A percentile compares a stretch with the other conserved stretches of the same genome.
Conservation (phyloP, 2,329 filamentous ascomycete species). For the Aspergillus udagawae region DNA sequence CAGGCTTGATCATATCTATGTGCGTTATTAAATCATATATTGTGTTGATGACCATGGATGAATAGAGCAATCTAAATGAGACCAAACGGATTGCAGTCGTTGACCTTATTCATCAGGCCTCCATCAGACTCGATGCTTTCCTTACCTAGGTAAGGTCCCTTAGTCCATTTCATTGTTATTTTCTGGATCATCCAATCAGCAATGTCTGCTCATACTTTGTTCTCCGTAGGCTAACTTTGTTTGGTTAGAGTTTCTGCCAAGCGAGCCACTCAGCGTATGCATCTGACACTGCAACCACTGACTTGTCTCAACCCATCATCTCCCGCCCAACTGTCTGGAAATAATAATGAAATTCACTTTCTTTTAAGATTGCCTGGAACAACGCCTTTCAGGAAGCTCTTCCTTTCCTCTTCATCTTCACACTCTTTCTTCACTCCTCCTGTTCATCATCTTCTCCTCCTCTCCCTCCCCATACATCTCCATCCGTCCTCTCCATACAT, state of each 20-base stretch:
- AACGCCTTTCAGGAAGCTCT: neutral
- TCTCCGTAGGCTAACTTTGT: slow-evolving; percentile 1
- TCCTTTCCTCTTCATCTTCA: slow-evolving; percentile 1
- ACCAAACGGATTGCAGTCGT: neutral
- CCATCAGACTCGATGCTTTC: too few relatives aligned
- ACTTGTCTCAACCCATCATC: slow-evolving; percentile 1
- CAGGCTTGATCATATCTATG: neutral
- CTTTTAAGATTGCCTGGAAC: neutral
- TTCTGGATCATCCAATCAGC: neutral
- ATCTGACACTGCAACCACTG: neutral
- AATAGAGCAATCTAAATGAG: neutral
- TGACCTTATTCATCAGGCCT: neutral
- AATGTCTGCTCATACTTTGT: neutral
- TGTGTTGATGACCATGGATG: neutral
- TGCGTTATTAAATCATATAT: neutral
- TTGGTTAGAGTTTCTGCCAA: slow-evolving; percentile 1
- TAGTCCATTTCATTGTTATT: neutral
- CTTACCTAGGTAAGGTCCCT: neutral
- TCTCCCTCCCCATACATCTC: slow-evolving; percentile 17
- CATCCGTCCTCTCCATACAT: slow-evolving; percentile 11
- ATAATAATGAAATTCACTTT: neutral
- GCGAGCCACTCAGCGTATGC: slow-evolving; percentile 1
- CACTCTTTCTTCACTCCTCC: slow-evolving; percentile 11
- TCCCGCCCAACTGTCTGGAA: neutral
- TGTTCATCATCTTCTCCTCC: slow-evolving; percentile 21